phyloP scores from a whole-genome alignment of 169 alveolate genomes.

The Neospora caninum region DNA sequence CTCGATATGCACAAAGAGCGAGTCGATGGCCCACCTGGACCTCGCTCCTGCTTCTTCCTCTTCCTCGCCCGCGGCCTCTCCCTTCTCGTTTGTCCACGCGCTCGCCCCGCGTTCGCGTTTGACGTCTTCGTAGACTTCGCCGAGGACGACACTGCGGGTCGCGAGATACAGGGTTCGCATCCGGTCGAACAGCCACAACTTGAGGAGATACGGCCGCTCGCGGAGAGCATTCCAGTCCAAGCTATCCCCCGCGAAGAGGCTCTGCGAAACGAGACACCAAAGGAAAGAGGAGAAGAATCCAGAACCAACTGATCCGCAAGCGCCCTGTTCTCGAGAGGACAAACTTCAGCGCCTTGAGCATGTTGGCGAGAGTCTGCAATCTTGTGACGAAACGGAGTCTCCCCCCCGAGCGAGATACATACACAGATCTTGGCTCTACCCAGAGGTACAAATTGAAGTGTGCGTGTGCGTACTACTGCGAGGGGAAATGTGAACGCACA shows the following conservation, averaged over 20 bases:
- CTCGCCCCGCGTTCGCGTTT: not conserved
- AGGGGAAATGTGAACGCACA: not conserved
- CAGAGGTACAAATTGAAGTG: too few species aligned
- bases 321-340: not conserved
- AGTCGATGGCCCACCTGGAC: not conserved
- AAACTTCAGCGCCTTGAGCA: too few species aligned
- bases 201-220: constrained; percentile 26
- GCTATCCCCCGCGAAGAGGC: not conserved
- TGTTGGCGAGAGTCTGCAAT: too few species aligned
- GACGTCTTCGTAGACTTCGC: constrained; percentile 1
- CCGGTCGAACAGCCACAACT: not conserved
- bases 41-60: not conserved
- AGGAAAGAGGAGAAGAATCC: not conserved
- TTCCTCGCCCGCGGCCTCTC: not conserved
- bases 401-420: too few species aligned
- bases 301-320: not conserved
- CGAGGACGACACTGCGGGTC: not conserved
- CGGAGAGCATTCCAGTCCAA: not conserved
- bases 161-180: not conserved
- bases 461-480: not conserved
- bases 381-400: too few species aligned
- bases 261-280: not conserved
- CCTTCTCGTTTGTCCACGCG: not conserved
- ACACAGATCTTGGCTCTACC: too few species aligned
- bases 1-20: not conserved